Percentiles rank a stretch among this genome's conserved stretches.
phyloP scores from a whole-genome alignment of 2,329 filamentous ascomycete genomes.

The Pseudogymnoascus sp. region DNA sequence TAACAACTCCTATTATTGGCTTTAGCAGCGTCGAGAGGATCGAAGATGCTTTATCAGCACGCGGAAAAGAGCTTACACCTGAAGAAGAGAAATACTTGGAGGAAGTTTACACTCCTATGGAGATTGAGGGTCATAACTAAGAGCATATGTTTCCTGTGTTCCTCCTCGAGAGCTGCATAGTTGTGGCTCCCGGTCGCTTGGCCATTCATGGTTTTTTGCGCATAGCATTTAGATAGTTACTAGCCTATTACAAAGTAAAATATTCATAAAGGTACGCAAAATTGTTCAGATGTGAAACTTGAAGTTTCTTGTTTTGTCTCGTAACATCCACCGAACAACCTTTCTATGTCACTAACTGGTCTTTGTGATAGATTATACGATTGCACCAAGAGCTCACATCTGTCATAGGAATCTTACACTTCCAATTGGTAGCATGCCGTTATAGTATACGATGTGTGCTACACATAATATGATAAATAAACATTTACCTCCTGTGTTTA shows the following conservation, averaged over 20 bases:
- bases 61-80: conserved; percentile 34
- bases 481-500: too few species aligned
- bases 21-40: conserved; percentile 41
- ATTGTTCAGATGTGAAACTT: not conserved
- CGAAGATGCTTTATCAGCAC: conserved; percentile 40
- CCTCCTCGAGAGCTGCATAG: not conserved
- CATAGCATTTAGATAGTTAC: not conserved
- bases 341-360: not conserved
- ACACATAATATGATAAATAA: too few species aligned
- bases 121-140: conserved; percentile 25
- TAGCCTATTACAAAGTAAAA: conserved; percentile 3
- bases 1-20: conserved; percentile 43
- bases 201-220: not conserved
- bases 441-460: too few species aligned
- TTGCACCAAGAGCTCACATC: not conserved
- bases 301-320: not conserved
- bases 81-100: conserved; percentile 46
- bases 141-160: not conserved
- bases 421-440: not conserved
- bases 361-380: not conserved
- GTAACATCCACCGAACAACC: not conserved
- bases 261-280: not conserved
- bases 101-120: conserved; percentile 42
- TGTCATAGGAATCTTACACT: not conserved
- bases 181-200: not conserved